phyloP scores from a whole-genome alignment of 1,284 basidiomycete genomes.

The Trichosporon asahii region DNA sequence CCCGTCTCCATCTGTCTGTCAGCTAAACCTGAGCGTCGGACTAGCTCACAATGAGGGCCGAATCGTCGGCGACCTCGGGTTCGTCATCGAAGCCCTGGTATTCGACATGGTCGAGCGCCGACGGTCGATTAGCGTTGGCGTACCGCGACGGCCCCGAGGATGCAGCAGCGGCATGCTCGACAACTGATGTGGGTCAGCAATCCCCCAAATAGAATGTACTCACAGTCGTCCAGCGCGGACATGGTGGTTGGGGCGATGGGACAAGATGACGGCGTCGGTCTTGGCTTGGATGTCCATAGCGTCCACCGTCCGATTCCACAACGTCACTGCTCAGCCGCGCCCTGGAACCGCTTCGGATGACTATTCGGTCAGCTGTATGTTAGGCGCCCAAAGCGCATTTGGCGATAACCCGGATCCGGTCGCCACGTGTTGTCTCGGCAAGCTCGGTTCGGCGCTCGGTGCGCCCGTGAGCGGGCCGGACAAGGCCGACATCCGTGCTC shows the following conservation, averaged over 20 bases:
- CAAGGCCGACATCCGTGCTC: not conserved
- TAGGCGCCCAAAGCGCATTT: not conserved
- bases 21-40: slow-evolving; percentile 1
- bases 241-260: slow-evolving; percentile 5
- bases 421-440: not conserved
- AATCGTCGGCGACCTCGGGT: slow-evolving; percentile 32
- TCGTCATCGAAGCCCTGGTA: slow-evolving; percentile 84
- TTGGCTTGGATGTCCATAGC: not conserved
- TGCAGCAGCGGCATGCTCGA: slow-evolving; percentile 67
- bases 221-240: slow-evolving; percentile 68
- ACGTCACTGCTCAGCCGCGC: not conserved
- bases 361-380: not conserved
- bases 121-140: slow-evolving; percentile 53
- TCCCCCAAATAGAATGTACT: slow-evolving; percentile 42
- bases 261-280: not conserved
- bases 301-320: not conserved
- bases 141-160: slow-evolving; percentile 48
- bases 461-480: not conserved
- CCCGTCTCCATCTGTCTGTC: slow-evolving; percentile 51
- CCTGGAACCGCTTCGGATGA: not conserved
- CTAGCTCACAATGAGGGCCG: slow-evolving; percentile 27
- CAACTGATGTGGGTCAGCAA: slow-evolving; percentile 58
- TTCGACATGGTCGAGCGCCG: slow-evolving; percentile 55
- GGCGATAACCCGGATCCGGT: not conserved
- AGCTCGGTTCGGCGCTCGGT: not conserved